Evolutionary conservation across 2,329 filamentous ascomycete species (phyloP).

Genomic region (Fusarium liriodendri): DNA sequence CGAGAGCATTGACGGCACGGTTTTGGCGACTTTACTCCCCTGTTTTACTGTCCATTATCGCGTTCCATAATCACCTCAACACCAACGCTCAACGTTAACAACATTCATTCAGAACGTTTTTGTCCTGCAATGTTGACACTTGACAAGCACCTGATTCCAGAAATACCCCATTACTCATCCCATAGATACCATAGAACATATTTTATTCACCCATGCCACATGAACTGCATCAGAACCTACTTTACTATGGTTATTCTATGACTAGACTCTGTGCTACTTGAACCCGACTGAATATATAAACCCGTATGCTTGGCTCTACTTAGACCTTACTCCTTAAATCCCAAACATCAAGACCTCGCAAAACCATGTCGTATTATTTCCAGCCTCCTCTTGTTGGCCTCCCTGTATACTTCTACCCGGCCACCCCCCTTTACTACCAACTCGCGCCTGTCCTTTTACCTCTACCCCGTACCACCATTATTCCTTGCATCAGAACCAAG

Average conservation of each 20-base stretch:
- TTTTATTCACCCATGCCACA: background rate
- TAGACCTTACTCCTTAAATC: background rate
- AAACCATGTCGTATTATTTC: background rate
- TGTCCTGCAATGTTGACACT: background rate
- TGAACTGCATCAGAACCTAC: background rate
- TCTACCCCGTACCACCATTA: background rate
- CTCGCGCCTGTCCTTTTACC: background rate
- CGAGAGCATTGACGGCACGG: no score
- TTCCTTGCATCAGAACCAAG: slow-evolving; percentile 23
- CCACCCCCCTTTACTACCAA: background rate
- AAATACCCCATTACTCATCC: no score
- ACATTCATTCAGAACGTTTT: background rate
- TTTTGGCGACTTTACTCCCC: no score
- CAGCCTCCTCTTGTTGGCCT: background rate
- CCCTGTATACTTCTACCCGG: background rate
- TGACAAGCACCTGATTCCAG: no score
- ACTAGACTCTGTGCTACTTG: background rate
- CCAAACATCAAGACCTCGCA: slow-evolving; percentile 17
- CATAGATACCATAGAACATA: background rate
- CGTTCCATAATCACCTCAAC: background rate
- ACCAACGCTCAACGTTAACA: background rate
- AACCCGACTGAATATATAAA: background rate
- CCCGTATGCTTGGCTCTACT: background rate
- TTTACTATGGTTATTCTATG: background rate
- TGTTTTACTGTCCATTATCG: no score